Base-by-base conservation (phyloP, 2,329 filamentous ascomycete species). In the Phyllosticta ampelicida region DNA sequence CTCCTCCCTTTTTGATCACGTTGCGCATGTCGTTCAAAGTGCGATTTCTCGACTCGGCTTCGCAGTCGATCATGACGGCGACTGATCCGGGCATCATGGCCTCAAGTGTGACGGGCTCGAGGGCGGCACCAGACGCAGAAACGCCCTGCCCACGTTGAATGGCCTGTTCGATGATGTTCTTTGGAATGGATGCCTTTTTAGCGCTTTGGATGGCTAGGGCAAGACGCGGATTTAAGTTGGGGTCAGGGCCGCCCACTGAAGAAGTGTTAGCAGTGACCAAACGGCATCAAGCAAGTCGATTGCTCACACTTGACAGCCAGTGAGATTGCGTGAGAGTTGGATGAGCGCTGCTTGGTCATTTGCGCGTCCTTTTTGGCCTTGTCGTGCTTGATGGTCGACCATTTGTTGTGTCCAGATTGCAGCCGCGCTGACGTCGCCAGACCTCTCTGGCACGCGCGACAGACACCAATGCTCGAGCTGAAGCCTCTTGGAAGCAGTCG, bases 311-410 rank as follows among this genome's bases (percentile, higher is more conserved):
- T 90, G 1, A 89, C 89, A 60, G 85, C 86, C 61, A 86, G 80
- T 54, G 85, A 82, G 59, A 97, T 86, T 61, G 86, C 82, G 64
- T 88, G 85, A 20, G 86, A 80, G 65, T 95, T 81, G 51, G 78
- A 72, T 52, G 80, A 82, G 28, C 90, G 85, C 64, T 86, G 79
- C 50, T 80, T 80, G 73, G 84, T 89, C 73, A 91, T 96, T 65
- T 86, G 85, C 60, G 80, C 80, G 71, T 99, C 94, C 60, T 86
- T 87, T 61, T 86, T 89, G 55, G 86, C 90, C 73, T 99, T 99
- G 72, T 94, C 90, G 72, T 97, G 94, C 69, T 86, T 89, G 74
- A 96, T 97, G 68, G 94, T 95, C 60, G 90, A 90, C 94, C 94
- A 99, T 70, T 90, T 87, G 73, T 86, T 96, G 74, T 96, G 90